Base-by-base conservation (phyloP, 1,284 basidiomycete species). In the Cryptococcus sp. region DNA sequence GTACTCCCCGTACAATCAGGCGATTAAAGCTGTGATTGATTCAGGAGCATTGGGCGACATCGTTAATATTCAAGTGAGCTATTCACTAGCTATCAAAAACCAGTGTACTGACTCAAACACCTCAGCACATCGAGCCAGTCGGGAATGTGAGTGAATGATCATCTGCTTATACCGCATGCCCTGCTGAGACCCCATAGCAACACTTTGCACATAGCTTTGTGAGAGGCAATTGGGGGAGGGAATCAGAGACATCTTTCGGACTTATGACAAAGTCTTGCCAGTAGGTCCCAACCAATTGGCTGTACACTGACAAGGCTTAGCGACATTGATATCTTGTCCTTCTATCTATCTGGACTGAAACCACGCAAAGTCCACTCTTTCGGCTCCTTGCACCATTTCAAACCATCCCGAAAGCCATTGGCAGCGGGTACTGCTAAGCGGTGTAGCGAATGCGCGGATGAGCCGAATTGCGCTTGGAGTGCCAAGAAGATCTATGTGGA, bases 251-350 rank as follows among this genome's bases (percentile, higher is more conserved):
- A 62, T 87, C 85, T 20, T 93, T 93, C 72, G 85, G 87, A 11
- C 82, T 93, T 48, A 86, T 93, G 87, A 87, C 89, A 13, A 93
- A 93, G 80, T 86, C 86, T 65, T 93, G 88, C 83, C 90, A 93
- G 89, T 90, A 66, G 44, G 65, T 65, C 25, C 19, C 1, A 10
- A 5, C 38, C 13, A 34, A 25, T 50, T 11, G 26, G n/a, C 46
- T 26, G 41, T 5, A 26, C 29, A 22, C 15, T 19, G 52, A 54
- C 46, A 38, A 13, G 39, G 37, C 55, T 23, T 67, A 91, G 89
- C 71, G 90, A 93, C 71, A 86, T 93, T 54, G 90, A 92, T 67
- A 82, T 93, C 46, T 78, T 93, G 34, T 89, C 84, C 86, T 82
- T 91, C 62, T 82, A 84, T 17, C 86, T 69, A 25, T 65, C 63